phyloP scores from a whole-genome alignment of 1,284 basidiomycete species.

The Rhodotorula glutinis region DNA sequence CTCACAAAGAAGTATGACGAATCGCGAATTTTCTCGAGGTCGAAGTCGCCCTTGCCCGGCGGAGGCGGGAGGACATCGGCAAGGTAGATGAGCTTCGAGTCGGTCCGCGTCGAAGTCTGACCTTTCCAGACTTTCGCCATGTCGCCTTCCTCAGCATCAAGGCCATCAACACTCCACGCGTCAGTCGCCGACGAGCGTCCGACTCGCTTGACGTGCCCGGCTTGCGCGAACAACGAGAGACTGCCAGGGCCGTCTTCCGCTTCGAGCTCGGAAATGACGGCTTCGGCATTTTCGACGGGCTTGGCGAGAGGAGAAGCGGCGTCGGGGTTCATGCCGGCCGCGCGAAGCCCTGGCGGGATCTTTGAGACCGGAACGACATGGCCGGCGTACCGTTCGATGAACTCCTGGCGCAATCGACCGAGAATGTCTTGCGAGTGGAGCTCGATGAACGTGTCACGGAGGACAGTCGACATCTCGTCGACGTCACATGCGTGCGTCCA shows the following conservation, averaged over 20 bases:
- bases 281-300: slow-evolving; percentile 26
- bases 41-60: slow-evolving; percentile 82
- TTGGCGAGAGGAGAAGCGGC: background rate
- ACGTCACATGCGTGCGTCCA: slow-evolving; percentile 93
- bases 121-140: slow-evolving; percentile 17
- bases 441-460: slow-evolving; percentile 90
- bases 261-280: slow-evolving; percentile 44
- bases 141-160: slow-evolving; percentile 12
- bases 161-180: background rate
- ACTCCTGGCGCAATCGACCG: slow-evolving; percentile 55
- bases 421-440: slow-evolving; percentile 86
- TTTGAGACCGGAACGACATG: slow-evolving; percentile 67
- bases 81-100: slow-evolving; percentile 64
- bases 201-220: slow-evolving; percentile 21
- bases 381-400: slow-evolving; percentile 70
- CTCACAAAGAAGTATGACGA: slow-evolving; percentile 72
- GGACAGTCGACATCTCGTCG: slow-evolving; percentile 82
- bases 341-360: slow-evolving; percentile 34
- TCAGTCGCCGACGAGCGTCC: slow-evolving; percentile 27
- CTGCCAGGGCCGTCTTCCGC: slow-evolving; percentile 35
- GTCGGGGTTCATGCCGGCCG: background rate
- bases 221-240: slow-evolving; percentile 26
- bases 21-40: slow-evolving; percentile 76
- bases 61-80: slow-evolving; percentile 74
- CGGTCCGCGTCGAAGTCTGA: slow-evolving; percentile 35